These are phyloP conservation scores for Barnettozyma californica DNA, from an alignment of 805 yeast genomes.

Conservation along the genomic window DNA sequence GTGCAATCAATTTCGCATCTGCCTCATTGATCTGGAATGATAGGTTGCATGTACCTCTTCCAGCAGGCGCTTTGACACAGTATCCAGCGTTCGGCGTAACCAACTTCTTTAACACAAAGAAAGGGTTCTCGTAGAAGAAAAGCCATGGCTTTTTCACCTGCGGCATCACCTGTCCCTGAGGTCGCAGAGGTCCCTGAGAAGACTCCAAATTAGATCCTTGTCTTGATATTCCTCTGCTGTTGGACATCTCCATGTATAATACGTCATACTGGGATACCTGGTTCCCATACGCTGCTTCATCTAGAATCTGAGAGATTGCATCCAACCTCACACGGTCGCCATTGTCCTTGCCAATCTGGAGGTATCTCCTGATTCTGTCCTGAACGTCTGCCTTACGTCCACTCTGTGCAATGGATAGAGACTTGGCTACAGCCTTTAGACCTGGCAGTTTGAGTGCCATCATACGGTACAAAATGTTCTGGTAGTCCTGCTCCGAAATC, in stretches of 20 bases:
- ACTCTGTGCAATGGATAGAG: constrained; percentile 40
- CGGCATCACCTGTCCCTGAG: neutral
- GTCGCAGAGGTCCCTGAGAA: constrained; percentile 7
- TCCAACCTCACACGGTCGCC: constrained; percentile 38
- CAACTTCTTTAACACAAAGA: constrained; percentile 43
- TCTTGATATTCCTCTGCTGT: neutral
- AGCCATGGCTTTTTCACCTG: constrained; percentile 34
- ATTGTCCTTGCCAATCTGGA: constrained; percentile 37
- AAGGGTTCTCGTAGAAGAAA: constrained; percentile 50
- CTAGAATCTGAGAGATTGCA: constrained; percentile 41
- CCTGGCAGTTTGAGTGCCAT: constrained; percentile 37
- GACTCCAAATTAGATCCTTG: constrained; percentile 1
- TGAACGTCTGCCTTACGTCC: constrained; percentile 63
- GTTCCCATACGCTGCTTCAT: constrained; percentile 29
- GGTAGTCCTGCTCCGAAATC: constrained; percentile 2
- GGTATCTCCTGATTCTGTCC: constrained; percentile 44
- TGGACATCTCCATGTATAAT: constrained; percentile 13
- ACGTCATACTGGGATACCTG: constrained; percentile 35
- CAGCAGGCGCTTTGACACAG: constrained; percentile 34
- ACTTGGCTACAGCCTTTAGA: constrained; percentile 47
- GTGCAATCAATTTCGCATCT: constrained; percentile 36
- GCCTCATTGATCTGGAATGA: constrained; percentile 38
- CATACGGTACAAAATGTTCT: constrained; percentile 4
- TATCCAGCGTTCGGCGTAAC: constrained; percentile 45
- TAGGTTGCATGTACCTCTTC: constrained; percentile 40